Evolutionary conservation across 139 green algal genomes (phyloP).

Genomic region (Closterium sp.): DNA sequence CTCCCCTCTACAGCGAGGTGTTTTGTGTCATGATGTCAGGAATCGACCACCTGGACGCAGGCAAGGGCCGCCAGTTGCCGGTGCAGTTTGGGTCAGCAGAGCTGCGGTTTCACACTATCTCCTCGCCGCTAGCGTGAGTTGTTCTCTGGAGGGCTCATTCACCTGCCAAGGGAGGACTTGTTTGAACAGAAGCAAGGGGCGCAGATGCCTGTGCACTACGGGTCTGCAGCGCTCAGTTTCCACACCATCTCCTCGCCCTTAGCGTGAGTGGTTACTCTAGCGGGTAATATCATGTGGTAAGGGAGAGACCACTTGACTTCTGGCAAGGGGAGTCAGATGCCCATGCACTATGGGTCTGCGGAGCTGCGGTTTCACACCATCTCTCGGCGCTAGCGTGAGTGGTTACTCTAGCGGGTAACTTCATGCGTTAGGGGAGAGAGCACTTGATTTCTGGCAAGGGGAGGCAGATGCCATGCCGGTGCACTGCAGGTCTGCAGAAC

Average conservation of each 20-base stretch:
- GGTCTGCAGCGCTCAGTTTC: slow-evolving; percentile 70
- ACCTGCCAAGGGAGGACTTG: no score
- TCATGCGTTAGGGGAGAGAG: no score
- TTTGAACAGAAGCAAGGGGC: no score
- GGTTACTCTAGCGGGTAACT: no score
- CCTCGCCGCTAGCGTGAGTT: background rate
- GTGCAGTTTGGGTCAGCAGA: slow-evolving; percentile 84
- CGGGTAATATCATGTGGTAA: no score
- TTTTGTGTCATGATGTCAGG: no score
- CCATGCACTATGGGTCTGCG: slow-evolving; percentile 85
- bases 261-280: slow-evolving; percentile 30
- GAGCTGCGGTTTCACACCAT: slow-evolving; percentile 85
- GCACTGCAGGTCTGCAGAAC: slow-evolving; percentile 80
- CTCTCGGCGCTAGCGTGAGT: no score
- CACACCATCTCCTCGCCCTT: slow-evolving; percentile 89
- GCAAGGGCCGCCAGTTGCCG: slow-evolving; percentile 85
- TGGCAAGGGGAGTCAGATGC: slow-evolving; percentile 92
- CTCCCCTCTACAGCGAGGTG: no score
- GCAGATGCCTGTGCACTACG: slow-evolving; percentile 95
- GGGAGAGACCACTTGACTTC: no score
- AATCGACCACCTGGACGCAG: background rate
- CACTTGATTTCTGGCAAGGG: no score
- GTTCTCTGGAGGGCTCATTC: no score
- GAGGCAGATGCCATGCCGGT: slow-evolving; percentile 90
- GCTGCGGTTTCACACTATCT: slow-evolving; percentile 84